phyloP scores from a whole-genome alignment of 2,329 filamentous ascomycete species.

The Talaromyces sp. region DNA sequence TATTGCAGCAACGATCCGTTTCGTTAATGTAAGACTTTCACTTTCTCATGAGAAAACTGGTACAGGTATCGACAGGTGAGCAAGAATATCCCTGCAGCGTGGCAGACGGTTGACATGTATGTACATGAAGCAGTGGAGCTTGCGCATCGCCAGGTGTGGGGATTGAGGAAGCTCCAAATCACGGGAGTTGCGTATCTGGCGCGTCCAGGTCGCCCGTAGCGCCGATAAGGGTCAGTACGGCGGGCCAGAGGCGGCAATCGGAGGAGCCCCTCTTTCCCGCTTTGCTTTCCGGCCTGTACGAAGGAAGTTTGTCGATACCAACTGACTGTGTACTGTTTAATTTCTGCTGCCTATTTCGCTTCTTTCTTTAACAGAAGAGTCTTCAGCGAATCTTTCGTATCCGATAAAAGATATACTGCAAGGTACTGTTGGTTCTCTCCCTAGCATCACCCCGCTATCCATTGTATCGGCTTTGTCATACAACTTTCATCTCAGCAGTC shows the following conservation, averaged over 20 bases:
- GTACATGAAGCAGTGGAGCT: slow-evolving; percentile 6
- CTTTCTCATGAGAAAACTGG: not conserved
- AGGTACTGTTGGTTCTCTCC: not conserved
- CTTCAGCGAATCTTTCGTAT: not conserved
- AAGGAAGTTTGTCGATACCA: not conserved
- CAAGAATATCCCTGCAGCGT: not conserved
- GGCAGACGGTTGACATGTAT: not conserved
- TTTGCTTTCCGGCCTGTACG: not conserved
- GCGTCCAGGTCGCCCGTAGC: not conserved
- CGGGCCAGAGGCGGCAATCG: not conserved
- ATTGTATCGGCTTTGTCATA: not conserved
- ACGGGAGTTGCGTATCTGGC: slow-evolving; percentile 4
- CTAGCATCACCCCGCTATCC: not conserved
- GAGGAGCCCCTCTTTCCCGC: slow-evolving; percentile 6
- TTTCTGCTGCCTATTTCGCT: not conserved
- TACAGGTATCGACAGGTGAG: not conserved
- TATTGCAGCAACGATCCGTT: not conserved
- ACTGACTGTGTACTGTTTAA: not conserved
- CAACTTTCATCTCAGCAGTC: not conserved
- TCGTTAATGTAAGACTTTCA: not conserved
- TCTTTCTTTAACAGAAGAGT: not conserved
- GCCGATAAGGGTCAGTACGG: not conserved
- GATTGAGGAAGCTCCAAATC: slow-evolving; percentile 3
- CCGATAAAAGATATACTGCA: not conserved
- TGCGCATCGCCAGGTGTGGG: not conserved